These are phyloP conservation scores for Diaporthe eres DNA, from an alignment of 2,329 filamentous ascomycete species.

Conservation along the genomic window DNA sequence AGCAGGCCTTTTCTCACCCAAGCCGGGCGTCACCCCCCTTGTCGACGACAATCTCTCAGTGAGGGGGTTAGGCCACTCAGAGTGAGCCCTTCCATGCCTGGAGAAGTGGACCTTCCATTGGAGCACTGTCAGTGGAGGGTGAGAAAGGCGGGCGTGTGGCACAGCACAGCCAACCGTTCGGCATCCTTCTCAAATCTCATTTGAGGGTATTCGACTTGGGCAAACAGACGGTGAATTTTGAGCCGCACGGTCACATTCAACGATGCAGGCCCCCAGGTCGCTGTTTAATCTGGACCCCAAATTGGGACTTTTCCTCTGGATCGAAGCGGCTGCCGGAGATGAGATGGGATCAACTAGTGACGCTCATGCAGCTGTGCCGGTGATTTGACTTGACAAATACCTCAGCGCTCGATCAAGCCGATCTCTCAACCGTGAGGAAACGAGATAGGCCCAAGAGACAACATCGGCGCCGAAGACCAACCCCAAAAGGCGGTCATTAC, in stretches of 20 bases:
- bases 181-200: neutral
- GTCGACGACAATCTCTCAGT: slow-evolving; percentile 25
- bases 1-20: slow-evolving; percentile 17
- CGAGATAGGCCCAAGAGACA: neutral
- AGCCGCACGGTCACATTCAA: slow-evolving; percentile 41
- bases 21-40: slow-evolving; percentile 19
- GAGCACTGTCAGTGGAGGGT: slow-evolving; percentile 22
- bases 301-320: neutral
- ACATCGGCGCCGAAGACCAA: neutral
- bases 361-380: slow-evolving; percentile 7
- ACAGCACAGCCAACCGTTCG: slow-evolving; percentile 36
- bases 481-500: neutral
- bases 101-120: slow-evolving; percentile 16
- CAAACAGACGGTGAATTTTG: slow-evolving; percentile 18
- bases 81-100: slow-evolving; percentile 5
- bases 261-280: slow-evolving; percentile 1
- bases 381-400: neutral
- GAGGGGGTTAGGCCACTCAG: slow-evolving; percentile 38
- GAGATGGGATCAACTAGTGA: slow-evolving; percentile 4
- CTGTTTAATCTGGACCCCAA: slow-evolving; percentile 19
- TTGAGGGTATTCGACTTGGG: neutral
- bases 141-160: slow-evolving; percentile 27
- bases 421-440: neutral
- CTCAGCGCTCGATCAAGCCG: neutral
- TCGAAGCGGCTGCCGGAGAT: slow-evolving; percentile 9